Conservation (phyloP, 768 basidiomycete species). For the Auricularia heimuer region DNA sequence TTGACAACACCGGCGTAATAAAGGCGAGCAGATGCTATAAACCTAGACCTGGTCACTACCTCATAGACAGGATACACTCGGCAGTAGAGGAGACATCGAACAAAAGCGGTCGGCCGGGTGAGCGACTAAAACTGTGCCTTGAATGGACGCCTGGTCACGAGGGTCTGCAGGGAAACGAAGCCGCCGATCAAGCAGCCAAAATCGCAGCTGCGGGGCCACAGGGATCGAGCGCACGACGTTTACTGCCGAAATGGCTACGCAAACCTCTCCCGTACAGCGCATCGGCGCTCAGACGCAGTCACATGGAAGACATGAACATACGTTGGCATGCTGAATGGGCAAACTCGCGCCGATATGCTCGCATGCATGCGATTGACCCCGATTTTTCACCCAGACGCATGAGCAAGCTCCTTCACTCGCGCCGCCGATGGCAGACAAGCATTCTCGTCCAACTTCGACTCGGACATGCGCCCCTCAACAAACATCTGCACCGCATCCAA, state of each 20-base stretch:
- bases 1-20: slow-evolving; percentile 13
- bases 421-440: not conserved
- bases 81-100: not conserved
- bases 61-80: not conserved
- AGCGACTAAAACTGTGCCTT: not conserved
- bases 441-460: slow-evolving; percentile 3
- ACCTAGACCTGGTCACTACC: not conserved
- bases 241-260: not conserved
- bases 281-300: not conserved
- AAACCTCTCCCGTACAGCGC: not conserved
- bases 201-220: not conserved
- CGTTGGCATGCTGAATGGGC: not conserved
- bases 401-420: not conserved
- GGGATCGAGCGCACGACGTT: not conserved
- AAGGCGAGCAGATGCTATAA: not conserved
- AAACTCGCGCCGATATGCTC: not conserved
- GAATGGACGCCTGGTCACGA: not conserved
- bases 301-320: not conserved
- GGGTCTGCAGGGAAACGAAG: not conserved
- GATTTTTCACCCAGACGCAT: not conserved
- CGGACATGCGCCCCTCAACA: slow-evolving; percentile 1
- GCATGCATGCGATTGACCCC: not conserved
- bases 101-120: not conserved
- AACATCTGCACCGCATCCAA: slow-evolving; percentile 1
- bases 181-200: not conserved